Evolutionary conservation across 768 basidiomycete species (phyloP).

Genomic region (Fistulinella prunicolor): DNA sequence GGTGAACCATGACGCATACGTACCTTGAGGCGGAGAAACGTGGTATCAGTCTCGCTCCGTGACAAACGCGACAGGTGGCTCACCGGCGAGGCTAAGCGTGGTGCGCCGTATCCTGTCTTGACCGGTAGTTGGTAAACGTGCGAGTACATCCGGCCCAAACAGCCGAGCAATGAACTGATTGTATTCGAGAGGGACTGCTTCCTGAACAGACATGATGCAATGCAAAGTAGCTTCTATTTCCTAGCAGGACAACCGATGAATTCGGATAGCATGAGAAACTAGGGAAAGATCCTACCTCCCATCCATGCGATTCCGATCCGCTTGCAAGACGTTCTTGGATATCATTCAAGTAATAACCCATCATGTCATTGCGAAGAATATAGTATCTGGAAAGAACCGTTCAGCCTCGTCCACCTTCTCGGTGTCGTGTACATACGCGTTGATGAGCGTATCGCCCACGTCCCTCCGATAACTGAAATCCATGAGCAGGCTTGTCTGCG

Average conservation of each 20-base stretch:
- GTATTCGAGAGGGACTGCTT: slow-evolving; percentile 68
- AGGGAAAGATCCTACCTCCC: slow-evolving; percentile 60
- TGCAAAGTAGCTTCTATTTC: slow-evolving; percentile 85
- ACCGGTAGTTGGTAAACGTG: slow-evolving; percentile 61
- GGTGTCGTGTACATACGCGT: slow-evolving; percentile 56
- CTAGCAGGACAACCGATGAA: slow-evolving; percentile 37
- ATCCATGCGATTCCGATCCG: slow-evolving; percentile 46
- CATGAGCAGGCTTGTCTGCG: neutral
- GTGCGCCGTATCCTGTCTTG: slow-evolving; percentile 70
- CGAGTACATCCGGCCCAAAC: slow-evolving; percentile 72
- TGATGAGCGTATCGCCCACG: slow-evolving; percentile 84
- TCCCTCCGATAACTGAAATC: slow-evolving; percentile 71
- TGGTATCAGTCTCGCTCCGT: neutral
- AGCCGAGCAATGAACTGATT: slow-evolving; percentile 55
- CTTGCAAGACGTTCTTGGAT: slow-evolving; percentile 52
- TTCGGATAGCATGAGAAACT: neutral
- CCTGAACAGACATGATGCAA: slow-evolving; percentile 83
- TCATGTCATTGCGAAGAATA: slow-evolving; percentile 80
- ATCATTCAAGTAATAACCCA: slow-evolving; percentile 65
- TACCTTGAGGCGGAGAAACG: slow-evolving; percentile 39
- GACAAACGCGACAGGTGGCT: slow-evolving; percentile 15
- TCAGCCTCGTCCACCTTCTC: slow-evolving; percentile 3
- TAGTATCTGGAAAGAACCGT: slow-evolving; percentile 59
- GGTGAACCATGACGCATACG: slow-evolving; percentile 80
- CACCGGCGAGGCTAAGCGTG: slow-evolving; percentile 72